Evolutionary conservation across 768 basidiomycete genomes (phyloP), one percentile per base, ranked within the genome.

Genomic region (Kwoniella sp.): DNA sequence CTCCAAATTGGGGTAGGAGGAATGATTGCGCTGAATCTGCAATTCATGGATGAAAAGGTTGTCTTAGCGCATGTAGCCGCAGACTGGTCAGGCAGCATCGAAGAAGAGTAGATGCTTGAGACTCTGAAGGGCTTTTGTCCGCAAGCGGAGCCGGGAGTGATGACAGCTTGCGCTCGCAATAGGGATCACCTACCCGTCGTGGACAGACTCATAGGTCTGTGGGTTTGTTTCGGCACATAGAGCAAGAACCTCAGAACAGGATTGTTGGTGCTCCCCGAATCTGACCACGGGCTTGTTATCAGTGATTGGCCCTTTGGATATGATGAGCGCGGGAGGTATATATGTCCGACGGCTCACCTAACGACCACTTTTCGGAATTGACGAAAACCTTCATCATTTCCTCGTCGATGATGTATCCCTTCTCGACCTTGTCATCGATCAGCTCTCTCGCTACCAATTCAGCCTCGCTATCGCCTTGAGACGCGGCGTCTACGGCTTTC

Each of bases 291-390:
- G 5, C 61, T 48, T 72, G 71, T 52, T 23, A 26, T 11, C 25
- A 22, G n/a, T n/a, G n/a, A n/a, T n/a, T n/a, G n/a, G n/a, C n/a
- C n/a, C n/a, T n/a, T n/a, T n/a, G 9, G 17, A 9, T 11, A 20
- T 52, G 50, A 9, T 52, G 50, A 52, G 20, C 50, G 23, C n/a
- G n/a, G n/a, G n/a, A n/a, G n/a, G n/a, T n/a, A n/a, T n/a, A 26
- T 22, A 12, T 9, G 25, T 52, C 22, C 50, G 12, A 41, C 38
- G 38, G 56, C 84, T 72, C 72, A 93, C 94, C 93, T 55, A 99
- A 76, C 13, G 89, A 90, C 96, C 96, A 99, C 75, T 93, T 89
- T 3, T 93, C 96, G 5, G 92, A 92, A 74, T 99, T 99, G 47
- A 99, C 85, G 75, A 99, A 99, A 0, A 94, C 88, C 15, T 90